phyloP scores from a whole-genome alignment of 108 stramenopile species.

The Aurantiochytrium sp. region DNA sequence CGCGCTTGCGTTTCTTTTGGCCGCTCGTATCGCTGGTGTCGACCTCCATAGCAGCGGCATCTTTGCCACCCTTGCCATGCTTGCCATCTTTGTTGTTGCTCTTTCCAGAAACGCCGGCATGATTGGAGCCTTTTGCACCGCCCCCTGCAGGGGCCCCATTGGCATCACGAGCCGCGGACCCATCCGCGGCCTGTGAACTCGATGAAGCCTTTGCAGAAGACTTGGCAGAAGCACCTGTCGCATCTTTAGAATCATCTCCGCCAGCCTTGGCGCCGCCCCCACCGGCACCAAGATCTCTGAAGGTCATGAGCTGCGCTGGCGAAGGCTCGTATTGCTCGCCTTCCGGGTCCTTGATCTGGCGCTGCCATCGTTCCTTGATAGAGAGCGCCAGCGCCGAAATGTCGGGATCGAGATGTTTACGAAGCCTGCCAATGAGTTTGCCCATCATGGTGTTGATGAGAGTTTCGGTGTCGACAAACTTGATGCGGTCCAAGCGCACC shows the following conservation, averaged over 20 bases:
- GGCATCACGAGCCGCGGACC: not conserved
- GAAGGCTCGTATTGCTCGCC: not conserved
- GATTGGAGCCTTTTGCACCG: not conserved
- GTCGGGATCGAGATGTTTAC: not conserved
- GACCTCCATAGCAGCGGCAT: not conserved
- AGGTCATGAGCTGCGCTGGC: not conserved
- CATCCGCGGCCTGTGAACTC: not conserved
- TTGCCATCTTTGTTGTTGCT: not conserved
- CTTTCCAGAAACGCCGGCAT: not conserved
- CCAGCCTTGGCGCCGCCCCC: not conserved
- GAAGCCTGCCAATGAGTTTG: not conserved
- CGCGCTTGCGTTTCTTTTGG: not conserved
- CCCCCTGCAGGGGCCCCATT: not conserved
- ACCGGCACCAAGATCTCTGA: not conserved
- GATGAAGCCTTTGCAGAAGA: not conserved
- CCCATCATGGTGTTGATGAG: not conserved
- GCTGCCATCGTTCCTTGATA: slow-evolving; percentile 10
- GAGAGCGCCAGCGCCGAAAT: not conserved
- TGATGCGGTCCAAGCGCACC: not conserved
- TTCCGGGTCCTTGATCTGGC: not conserved
- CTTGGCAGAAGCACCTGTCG: too few relatives aligned
- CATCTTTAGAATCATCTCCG: too few relatives aligned
- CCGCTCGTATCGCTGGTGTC: not conserved
- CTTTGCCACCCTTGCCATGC: not conserved
- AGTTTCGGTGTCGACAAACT: not conserved